A percentile compares a stretch with the other conserved stretches of the same genome.
Evolutionary conservation across 331 rosid genomes (phyloP).

Genomic region (Acacia pycnantha): DNA sequence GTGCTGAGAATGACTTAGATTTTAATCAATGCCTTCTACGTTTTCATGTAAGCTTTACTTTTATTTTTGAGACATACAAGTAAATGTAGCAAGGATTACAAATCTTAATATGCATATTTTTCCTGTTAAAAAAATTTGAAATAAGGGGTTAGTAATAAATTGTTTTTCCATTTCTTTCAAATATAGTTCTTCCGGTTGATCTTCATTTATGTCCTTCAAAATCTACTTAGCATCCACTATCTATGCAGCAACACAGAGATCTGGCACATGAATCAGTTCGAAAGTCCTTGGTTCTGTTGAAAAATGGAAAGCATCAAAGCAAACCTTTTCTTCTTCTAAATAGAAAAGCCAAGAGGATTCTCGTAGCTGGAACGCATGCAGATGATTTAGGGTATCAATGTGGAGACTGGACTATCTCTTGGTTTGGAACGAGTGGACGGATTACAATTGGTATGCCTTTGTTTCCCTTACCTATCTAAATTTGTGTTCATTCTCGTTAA

Average conservation of each 20-base stretch:
- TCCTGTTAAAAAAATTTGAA: too few relatives aligned
- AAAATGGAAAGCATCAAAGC: conserved; percentile 65
- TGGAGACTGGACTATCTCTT: conserved; percentile 81
- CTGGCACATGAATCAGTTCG: conserved; percentile 82
- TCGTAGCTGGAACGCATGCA: conserved; percentile 71
- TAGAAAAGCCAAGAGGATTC: conserved; percentile 69
- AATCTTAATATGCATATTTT: too few relatives aligned
- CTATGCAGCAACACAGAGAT: conserved; percentile 81
- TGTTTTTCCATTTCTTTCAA: too few relatives aligned
- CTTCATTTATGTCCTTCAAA: too few relatives aligned
- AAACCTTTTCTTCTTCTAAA: conserved; percentile 77
- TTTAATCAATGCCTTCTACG: too few relatives aligned
- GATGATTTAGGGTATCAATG: conserved; percentile 87
- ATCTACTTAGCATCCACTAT: too few relatives aligned
- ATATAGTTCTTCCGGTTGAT: too few relatives aligned
- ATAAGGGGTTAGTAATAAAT: too few relatives aligned
- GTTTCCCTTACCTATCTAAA: not conserved
- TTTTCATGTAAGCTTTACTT: too few relatives aligned
- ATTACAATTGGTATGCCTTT: conserved; percentile 61
- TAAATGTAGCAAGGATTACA: too few relatives aligned
- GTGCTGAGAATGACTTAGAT: too few relatives aligned
- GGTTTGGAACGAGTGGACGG: conserved; percentile 65
- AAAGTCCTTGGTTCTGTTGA: conserved; percentile 84
- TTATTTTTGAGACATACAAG: too few relatives aligned
- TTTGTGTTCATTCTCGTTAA: not conserved